A percentile compares a stretch with the other conserved stretches of the same genome.
Evolutionary conservation across 1,284 basidiomycete species (phyloP).

Genomic region (Mycena citricolor): DNA sequence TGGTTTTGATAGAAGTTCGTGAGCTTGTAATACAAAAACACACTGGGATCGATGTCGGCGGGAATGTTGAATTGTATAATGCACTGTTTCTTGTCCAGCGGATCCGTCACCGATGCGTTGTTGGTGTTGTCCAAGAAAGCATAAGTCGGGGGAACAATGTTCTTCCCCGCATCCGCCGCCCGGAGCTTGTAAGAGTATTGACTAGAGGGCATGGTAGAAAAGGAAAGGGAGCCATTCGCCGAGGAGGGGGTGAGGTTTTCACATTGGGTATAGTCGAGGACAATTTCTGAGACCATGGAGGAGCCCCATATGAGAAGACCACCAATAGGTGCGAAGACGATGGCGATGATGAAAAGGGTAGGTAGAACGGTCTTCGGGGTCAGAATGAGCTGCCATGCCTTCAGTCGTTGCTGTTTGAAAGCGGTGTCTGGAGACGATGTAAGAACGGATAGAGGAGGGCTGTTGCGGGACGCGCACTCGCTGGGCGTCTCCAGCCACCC

Average conservation of each 20-base stretch:
- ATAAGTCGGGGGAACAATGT: slow-evolving; percentile 58
- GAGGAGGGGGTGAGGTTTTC: slow-evolving; percentile 61
- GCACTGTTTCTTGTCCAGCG: slow-evolving; percentile 61
- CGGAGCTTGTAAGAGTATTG: slow-evolving; percentile 75
- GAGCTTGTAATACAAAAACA: slow-evolving; percentile 97
- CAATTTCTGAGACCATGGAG: slow-evolving; percentile 85
- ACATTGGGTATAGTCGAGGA: slow-evolving; percentile 94
- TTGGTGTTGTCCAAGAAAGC: slow-evolving; percentile 61
- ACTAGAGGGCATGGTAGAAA: slow-evolving; percentile 57
- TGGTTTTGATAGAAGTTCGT: slow-evolving; percentile 99
- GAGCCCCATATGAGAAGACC: slow-evolving; percentile 90
- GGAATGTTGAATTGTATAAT: slow-evolving; percentile 83
- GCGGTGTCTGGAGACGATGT: slow-evolving; percentile 72
- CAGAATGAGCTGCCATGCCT: slow-evolving; percentile 99
- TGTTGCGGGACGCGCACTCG: slow-evolving; percentile 60
- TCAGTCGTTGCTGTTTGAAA: slow-evolving; percentile 99
- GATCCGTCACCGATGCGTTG: slow-evolving; percentile 42
- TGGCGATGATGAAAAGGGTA: slow-evolving; percentile 91
- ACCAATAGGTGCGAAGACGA: slow-evolving; percentile 96
- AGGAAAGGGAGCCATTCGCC: slow-evolving; percentile 36
- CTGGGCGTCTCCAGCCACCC: slow-evolving; percentile 83
- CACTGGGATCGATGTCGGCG: slow-evolving; percentile 69
- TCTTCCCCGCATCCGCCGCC: slow-evolving; percentile 52
- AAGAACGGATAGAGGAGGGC: slow-evolving; percentile 28
- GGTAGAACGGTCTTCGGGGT: slow-evolving; percentile 97